Conservation (phyloP, 345 rosid species). For the Populus euphratica region DNA sequence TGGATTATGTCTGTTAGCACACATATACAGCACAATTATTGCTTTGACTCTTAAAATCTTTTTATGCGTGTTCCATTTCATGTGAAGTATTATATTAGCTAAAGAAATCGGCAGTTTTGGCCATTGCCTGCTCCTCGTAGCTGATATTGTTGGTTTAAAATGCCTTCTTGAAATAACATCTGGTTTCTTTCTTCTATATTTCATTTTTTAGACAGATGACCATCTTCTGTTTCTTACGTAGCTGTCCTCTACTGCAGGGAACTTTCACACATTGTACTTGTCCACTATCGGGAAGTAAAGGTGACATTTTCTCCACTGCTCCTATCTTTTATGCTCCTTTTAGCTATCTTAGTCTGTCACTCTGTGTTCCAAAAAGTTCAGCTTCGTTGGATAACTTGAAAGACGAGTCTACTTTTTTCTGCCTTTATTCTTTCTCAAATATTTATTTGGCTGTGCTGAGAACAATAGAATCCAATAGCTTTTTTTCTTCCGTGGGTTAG, state of each 20-base stretch:
- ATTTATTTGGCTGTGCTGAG: neutral
- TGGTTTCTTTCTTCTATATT: conserved; percentile 2
- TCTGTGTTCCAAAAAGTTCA: neutral
- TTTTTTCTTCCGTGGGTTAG: neutral
- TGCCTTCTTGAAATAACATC: conserved; percentile 10
- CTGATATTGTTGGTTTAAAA: neutral
- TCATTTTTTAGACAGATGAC: neutral
- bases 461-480: neutral
- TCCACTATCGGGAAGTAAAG: conserved; percentile 89
- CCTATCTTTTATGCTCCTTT: neutral
- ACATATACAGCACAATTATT: neutral
- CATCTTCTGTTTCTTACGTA: conserved; percentile 17
- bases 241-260: conserved; percentile 53
- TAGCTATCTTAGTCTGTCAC: neutral
- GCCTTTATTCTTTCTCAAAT: neutral
- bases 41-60: neutral
- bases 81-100: neutral
- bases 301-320: conserved; percentile 27
- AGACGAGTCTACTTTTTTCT: neutral
- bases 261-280: conserved; percentile 77
- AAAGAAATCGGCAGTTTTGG: neutral
- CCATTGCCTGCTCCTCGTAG: neutral
- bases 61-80: neutral
- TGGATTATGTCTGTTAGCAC: neutral
- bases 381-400: neutral